These are phyloP conservation scores for Pichia gijzeniarum DNA, from an alignment of 805 yeast species.

Conservation along the genomic window DNA sequence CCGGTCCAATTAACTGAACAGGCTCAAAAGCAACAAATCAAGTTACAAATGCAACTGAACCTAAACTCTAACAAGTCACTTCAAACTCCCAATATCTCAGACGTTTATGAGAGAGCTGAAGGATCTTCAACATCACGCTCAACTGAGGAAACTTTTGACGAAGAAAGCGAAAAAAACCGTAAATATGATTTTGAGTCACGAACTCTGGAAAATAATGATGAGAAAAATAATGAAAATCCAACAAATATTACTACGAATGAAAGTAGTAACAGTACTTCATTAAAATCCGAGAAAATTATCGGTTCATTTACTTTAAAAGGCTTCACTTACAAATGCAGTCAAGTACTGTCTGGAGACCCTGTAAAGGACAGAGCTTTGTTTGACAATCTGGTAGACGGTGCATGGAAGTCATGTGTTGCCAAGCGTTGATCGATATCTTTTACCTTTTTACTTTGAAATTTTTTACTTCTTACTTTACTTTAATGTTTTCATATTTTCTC, in stretches of 20 bases:
- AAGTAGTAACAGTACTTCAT: background rate
- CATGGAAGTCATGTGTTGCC: conserved; percentile 17
- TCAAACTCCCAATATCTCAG: conserved; percentile 8
- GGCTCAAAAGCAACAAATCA: conserved; percentile 4
- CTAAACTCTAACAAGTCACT: conserved; percentile 1
- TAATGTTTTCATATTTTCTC: too few relatives aligned
- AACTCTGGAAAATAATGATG: background rate
- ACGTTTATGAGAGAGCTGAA: conserved; percentile 3
- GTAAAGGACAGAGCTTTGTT: conserved; percentile 17
- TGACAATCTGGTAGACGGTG: conserved; percentile 16
- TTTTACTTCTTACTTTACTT: background rate
- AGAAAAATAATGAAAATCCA: conserved; percentile 12
- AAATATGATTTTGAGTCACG: background rate
- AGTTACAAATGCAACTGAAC: conserved; percentile 3
- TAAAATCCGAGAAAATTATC: conserved; percentile 10
- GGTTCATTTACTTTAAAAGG: conserved; percentile 20
- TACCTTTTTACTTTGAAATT: background rate
- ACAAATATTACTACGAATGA: conserved; percentile 15
- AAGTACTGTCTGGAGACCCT: conserved; percentile 12
- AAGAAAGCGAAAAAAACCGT: background rate
- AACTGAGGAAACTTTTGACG: background rate
- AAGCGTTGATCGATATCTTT: background rate
- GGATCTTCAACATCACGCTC: background rate
- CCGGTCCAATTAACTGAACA: background rate
- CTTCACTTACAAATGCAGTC: conserved; percentile 17